Percentiles rank a stretch among this genome's conserved stretches.
Conservation (phyloP, 2,329 filamentous ascomycete species). For the Clarireedia sp. region DNA sequence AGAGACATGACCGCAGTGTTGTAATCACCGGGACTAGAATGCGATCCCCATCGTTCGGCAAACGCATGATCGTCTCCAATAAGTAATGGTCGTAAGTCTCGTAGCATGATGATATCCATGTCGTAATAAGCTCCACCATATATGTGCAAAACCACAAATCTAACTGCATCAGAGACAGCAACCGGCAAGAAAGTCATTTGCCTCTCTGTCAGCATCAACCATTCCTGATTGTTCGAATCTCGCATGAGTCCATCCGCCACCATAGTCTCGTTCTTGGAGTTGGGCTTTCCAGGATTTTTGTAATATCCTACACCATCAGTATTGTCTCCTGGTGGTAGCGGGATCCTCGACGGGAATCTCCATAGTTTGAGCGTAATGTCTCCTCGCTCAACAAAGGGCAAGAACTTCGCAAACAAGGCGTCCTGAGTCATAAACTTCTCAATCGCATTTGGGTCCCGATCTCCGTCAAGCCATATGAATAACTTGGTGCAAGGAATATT, state of each 20-base stretch:
- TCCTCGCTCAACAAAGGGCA: conserved; percentile 44
- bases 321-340: conserved; percentile 41
- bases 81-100: conserved; percentile 46
- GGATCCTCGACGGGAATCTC: conserved; percentile 45
- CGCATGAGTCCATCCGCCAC: conserved; percentile 45
- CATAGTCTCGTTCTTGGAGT: conserved; percentile 27
- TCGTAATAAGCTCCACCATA: conserved; percentile 48
- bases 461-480: conserved; percentile 46
- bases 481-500: conserved; percentile 46
- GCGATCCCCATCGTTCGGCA: conserved; percentile 47
- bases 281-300: conserved; percentile 37
- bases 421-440: conserved; percentile 44
- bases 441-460: conserved; percentile 42
- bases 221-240: conserved; percentile 41
- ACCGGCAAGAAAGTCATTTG: conserved; percentile 51
- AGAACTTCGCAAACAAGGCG: conserved; percentile 43
- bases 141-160: conserved; percentile 46
- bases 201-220: conserved; percentile 44
- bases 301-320: conserved; percentile 43
- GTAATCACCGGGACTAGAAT: conserved; percentile 44
- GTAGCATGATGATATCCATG: conserved; percentile 47
- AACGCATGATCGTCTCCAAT: conserved; percentile 42
- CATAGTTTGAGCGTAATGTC: conserved; percentile 45
- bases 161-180: conserved; percentile 47
- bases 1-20: conserved; percentile 50